Percentiles rank a stretch among this genome's conserved stretches.
These are phyloP conservation scores for Cercospora janseana DNA, from an alignment of 2,329 filamentous ascomycete species.

Conservation along the genomic window DNA sequence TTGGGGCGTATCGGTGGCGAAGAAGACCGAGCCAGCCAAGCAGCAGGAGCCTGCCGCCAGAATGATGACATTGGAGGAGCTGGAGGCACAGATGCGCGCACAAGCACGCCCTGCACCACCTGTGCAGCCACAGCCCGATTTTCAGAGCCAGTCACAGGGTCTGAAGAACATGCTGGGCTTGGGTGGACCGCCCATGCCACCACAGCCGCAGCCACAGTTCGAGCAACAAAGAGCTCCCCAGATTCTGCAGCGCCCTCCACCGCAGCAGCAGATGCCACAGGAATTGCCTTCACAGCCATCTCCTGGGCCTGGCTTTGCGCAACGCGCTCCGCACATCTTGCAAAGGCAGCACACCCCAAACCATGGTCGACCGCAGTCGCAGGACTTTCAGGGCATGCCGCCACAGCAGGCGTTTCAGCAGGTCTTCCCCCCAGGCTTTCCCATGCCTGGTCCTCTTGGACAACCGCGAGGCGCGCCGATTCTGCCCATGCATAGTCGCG, in stretches of 20 bases:
- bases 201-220: conserved; percentile 30
- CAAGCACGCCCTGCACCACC: conserved; percentile 53
- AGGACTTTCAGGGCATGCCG: conserved; percentile 30
- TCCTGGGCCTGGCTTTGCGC: conserved; percentile 43
- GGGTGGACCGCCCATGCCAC: conserved; percentile 25
- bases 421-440: conserved; percentile 26
- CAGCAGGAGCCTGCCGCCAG: conserved; percentile 55
- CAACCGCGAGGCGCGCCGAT: conserved; percentile 38
- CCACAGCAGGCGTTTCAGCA: conserved; percentile 30
- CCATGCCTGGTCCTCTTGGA: conserved; percentile 31
- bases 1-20: conserved; percentile 75
- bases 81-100: conserved; percentile 85
- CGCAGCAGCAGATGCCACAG: conserved; percentile 28
- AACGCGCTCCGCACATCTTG: conserved; percentile 41
- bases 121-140: conserved; percentile 23
- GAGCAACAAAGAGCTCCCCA: conserved; percentile 44
- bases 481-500: conserved; percentile 39
- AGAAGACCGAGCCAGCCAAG: conserved; percentile 38
- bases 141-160: conserved; percentile 35
- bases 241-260: conserved; percentile 51
- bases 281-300: conserved; percentile 35
- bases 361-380: conserved; percentile 25
- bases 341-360: conserved; percentile 37
- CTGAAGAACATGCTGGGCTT: conserved; percentile 38
- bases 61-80: conserved; percentile 94